Base-by-base conservation (phyloP, 345 rosid genomes). In the Pugionium cornutum region DNA sequence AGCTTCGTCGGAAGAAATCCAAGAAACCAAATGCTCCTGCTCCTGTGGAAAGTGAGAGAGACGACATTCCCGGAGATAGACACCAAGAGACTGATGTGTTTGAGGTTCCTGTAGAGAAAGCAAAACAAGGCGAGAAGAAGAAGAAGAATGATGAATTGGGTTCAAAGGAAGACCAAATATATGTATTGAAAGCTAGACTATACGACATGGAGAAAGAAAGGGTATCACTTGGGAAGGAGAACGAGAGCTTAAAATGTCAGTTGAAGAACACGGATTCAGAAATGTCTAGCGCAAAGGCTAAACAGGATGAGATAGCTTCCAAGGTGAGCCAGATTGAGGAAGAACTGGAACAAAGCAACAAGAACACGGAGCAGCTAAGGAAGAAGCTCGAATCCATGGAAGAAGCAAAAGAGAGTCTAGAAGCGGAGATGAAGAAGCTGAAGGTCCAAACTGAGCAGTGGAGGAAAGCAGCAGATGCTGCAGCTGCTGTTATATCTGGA, bases 401-500 rank as follows among this genome's bases (percentile, higher is more conserved):
- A 78, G 84, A 76, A 58, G 86, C 74, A 18, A 2, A 92, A 41
- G 83, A 76, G 60, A 83, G 69, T 35, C 33, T 86, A 70, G 95
- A 92, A 76, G 72, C 67, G 0, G 98, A 87, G 81, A 89, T 84
- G 87, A 86, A 74, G 84, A 86, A 70, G 75, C 74, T 89, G 64
- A 81, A 78, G 58, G 87, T 86, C 27, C 96, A 92, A 77, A 87
- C 96, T 5, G 95, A 87, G 77, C 95, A 92, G 61, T 92, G 96
- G 96, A 82, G 75, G 73, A 92, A 92, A 79, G 96, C 95, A 26
- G 96, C 98, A 1, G 96, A 89, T 70, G 96, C 95, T 1, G 95
- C 96, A 49, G 89, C 98, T 56, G 78, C 86, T 29, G 84, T 92
- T 29, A 88, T 89, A 26, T 49, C 76, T 18, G 18, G 18, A 18